Base-by-base conservation (phyloP, 2,329 filamentous ascomycete species). In the Sporothrix sp. region DNA sequence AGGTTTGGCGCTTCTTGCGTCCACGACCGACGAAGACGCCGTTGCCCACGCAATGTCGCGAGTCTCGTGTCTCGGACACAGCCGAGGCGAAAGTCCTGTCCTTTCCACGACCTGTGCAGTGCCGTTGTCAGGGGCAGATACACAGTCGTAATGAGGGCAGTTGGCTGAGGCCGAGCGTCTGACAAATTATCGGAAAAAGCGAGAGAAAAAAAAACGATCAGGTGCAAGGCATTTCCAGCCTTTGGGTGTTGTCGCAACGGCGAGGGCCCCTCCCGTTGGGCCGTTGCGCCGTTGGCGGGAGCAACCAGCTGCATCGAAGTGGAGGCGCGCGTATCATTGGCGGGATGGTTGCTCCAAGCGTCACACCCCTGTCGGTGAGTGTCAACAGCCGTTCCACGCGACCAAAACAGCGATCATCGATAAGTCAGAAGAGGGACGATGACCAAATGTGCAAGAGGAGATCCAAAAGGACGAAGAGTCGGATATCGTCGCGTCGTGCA, bases 41-140 rank as follows among this genome's bases (percentile, higher is more conserved):
- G 33, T 20, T 16, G 30, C 9, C 14, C 20, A 36, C 33, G 32
- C 33, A 51, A 51, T 51, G 48, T 27, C n/a, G n/a, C n/a, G n/a
- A n/a, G 48, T 25, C 21, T 43, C 37, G 3, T 43, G 28, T 50
- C 38, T 35, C 43, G 30, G 43, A 20, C 30, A 27, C 43, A 30
- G 25, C 43, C 30, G 44, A 21, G 23, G 33, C 13, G 33, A 47
- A 28, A 47, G n/a, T n/a, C n/a, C n/a, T n/a, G n/a, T n/a, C n/a
- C n/a, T n/a, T n/a, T n/a, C n/a, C n/a, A n/a, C n/a, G n/a, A n/a
- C n/a, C n/a, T n/a, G n/a, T n/a, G n/a, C n/a, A n/a, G n/a, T n/a
- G n/a, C n/a, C n/a, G n/a, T n/a, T n/a, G n/a, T n/a, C n/a, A n/a
- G n/a, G n/a, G n/a, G n/a, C n/a, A n/a, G n/a, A n/a, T n/a, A n/a